Percentiles rank a stretch among this genome's conserved stretches.
Conservation (phyloP, 257 asterid genomes). For the Thymus mandschuricus region DNA sequence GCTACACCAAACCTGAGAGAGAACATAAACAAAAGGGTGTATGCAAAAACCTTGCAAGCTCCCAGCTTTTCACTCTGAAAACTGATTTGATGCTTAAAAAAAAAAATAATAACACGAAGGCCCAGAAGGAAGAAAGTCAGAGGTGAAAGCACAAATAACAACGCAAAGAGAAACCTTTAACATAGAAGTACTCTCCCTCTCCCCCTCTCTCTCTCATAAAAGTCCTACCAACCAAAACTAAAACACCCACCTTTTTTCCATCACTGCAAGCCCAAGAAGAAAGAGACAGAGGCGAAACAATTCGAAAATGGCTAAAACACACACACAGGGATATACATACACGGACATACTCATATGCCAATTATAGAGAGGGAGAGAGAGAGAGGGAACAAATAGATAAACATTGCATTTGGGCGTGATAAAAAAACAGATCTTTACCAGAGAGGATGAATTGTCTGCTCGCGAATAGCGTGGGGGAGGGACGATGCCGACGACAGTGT, state of each 20-base stretch:
- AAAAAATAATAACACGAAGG: neutral
- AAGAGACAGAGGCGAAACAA: conserved; percentile 41
- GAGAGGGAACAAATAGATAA: neutral
- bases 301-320: conserved; percentile 19
- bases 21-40: conserved; percentile 18
- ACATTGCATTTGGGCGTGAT: conserved; percentile 9
- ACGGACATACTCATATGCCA: conserved; percentile 32
- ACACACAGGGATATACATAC: conserved; percentile 23
- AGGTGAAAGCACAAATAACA: conserved; percentile 30
- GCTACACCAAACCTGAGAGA: conserved; percentile 36
- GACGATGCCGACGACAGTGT: conserved; percentile 40
- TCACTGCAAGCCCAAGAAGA: conserved; percentile 33
- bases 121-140: conserved; percentile 37
- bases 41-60: conserved; percentile 26
- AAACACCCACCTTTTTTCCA: conserved; percentile 17
- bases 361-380: conserved; percentile 24
- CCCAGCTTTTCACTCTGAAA: conserved; percentile 28
- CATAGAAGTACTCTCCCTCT: conserved; percentile 15
- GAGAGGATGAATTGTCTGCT: conserved; percentile 25
- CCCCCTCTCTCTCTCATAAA: conserved; percentile 33
- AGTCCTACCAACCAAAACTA: conserved; percentile 42
- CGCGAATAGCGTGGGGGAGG: conserved; percentile 30
- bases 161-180: conserved; percentile 28
- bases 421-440: conserved; percentile 32
- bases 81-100: neutral